phyloP scores from a whole-genome alignment of 2,329 filamentous ascomycete genomes.

The Pestalotiopsis sp. region DNA sequence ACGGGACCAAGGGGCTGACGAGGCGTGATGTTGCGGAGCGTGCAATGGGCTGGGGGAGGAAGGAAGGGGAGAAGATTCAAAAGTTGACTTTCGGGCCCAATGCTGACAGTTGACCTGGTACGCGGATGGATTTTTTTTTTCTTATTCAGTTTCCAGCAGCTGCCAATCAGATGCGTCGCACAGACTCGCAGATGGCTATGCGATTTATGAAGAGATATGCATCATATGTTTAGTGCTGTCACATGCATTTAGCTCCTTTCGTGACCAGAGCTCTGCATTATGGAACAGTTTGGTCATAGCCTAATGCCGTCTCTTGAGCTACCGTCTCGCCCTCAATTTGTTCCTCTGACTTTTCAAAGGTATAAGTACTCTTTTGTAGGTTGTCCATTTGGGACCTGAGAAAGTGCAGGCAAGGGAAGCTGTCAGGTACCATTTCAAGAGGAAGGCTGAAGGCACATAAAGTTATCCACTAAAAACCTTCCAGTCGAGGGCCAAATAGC shows the following conservation, averaged over 20 bases:
- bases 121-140: not conserved
- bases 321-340: no score
- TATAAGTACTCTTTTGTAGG: no score
- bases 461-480: no score
- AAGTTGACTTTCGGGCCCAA: not conserved
- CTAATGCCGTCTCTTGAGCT: no score
- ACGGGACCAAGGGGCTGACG: constrained; percentile 14
- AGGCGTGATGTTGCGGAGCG: constrained; percentile 17
- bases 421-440: no score
- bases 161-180: not conserved
- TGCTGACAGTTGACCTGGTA: not conserved
- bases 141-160: not conserved
- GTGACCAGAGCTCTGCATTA: not conserved
- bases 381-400: no score
- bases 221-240: not conserved
- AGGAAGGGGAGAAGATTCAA: constrained; percentile 1
- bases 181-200: not conserved
- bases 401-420: no score
- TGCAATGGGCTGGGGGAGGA: constrained; percentile 15
- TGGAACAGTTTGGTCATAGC: no score
- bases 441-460: no score
- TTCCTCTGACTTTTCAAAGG: no score
- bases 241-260: not conserved
- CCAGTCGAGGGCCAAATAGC: no score
- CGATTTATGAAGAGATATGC: not conserved